phyloP scores from a whole-genome alignment of 495 filamentous ascomycete species.

The Tuber calosporum region DNA sequence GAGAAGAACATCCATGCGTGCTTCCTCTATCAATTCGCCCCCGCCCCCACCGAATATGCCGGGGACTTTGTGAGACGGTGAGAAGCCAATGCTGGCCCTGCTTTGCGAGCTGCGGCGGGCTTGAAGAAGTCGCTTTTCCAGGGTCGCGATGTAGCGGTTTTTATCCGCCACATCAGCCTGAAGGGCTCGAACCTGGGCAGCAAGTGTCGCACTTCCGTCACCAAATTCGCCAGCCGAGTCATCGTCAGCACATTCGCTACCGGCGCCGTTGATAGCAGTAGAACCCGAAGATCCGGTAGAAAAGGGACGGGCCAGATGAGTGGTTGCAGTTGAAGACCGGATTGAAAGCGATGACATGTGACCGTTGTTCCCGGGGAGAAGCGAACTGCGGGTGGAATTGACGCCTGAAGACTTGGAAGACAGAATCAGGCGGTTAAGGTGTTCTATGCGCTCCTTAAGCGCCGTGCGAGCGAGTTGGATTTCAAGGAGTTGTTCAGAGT shows the following conservation, averaged over 20 bases:
- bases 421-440: conserved; percentile 89
- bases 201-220: conserved; percentile 73
- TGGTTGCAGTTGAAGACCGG: conserved; percentile 67
- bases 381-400: conserved; percentile 55
- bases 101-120: conserved; percentile 85
- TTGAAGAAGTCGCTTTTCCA: conserved; percentile 87
- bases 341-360: conserved; percentile 51
- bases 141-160: conserved; percentile 87
- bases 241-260: conserved; percentile 48
- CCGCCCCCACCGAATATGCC: conserved; percentile 45
- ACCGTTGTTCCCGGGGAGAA: conserved; percentile 33
- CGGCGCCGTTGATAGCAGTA: conserved; percentile 48
- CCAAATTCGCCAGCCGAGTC: conserved; percentile 75
- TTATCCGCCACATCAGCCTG: conserved; percentile 92
- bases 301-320: conserved; percentile 55
- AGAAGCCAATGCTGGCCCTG: conserved; percentile 65
- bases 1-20: conserved; percentile 58
- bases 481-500: conserved; percentile 95
- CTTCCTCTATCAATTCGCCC: conserved; percentile 59
- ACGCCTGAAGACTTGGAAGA: conserved; percentile 93
- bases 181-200: conserved; percentile 74
- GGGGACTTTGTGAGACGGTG: conserved; percentile 43
- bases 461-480: conserved; percentile 96
- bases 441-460: conserved; percentile 93
- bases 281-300: conserved; percentile 62